phyloP scores from a whole-genome alignment of 345 rosid species.

The Camelina neglecta region DNA sequence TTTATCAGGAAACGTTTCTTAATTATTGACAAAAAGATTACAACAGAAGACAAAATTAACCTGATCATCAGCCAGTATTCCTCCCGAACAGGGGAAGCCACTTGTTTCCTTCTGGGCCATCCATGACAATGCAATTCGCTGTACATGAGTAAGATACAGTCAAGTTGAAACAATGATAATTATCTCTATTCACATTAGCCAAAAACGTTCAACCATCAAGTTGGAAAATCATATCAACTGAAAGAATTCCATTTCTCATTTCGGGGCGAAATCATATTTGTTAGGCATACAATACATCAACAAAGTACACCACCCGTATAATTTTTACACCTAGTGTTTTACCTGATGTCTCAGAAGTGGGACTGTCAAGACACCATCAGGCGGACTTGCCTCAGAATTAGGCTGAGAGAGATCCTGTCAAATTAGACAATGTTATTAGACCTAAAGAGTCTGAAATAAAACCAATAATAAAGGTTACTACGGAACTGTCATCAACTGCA shows the following conservation, averaged over 20 bases:
- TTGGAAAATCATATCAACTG: conserved; percentile 9
- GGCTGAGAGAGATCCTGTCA: conserved; percentile 85
- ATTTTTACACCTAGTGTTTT: conserved; percentile 9
- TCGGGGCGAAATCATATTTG: not conserved
- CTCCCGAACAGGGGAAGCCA: conserved; percentile 74
- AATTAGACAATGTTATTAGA: conserved; percentile 36
- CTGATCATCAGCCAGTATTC: conserved; percentile 99
- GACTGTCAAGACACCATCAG: conserved; percentile 82
- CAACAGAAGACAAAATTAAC: conserved; percentile 43
- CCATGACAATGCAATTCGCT: conserved; percentile 98
- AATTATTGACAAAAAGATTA: conserved; percentile 17
- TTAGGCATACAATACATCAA: not conserved
- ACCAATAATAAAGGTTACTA: not conserved
- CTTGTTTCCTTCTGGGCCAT: conserved; percentile 87
- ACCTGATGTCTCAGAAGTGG: conserved; percentile 97
- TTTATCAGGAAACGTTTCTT: conserved; percentile 10
- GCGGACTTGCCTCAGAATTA: conserved; percentile 73
- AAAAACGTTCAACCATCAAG: conserved; percentile 21
- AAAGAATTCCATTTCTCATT: conserved; percentile 19
- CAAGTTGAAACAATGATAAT: not conserved
- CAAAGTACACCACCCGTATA: not conserved
- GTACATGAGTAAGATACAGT: conserved; percentile 38
- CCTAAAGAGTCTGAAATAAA: conserved; percentile 14
- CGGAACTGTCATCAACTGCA: conserved; percentile 6
- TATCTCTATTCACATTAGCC: conserved; percentile 4